Evolutionary conservation across 2,329 filamentous ascomycete genomes (phyloP).

Genomic region (Venturia asperata): DNA sequence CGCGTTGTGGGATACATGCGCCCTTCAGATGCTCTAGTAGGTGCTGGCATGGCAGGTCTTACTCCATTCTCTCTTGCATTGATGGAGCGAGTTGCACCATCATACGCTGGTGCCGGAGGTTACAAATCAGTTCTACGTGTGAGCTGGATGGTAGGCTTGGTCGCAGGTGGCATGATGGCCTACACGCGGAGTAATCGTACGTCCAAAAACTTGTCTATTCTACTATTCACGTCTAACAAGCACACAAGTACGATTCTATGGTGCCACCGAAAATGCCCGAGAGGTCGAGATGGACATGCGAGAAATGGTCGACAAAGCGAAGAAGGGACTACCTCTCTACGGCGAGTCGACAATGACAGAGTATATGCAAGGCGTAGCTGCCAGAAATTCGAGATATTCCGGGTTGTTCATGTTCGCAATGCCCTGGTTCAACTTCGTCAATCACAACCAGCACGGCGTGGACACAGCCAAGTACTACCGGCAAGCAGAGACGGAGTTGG

Average conservation of each 20-base stretch:
- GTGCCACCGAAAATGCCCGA: slow-evolving; percentile 82
- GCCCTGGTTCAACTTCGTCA: slow-evolving; percentile 98
- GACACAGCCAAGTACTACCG: slow-evolving; percentile 98
- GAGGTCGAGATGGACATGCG: slow-evolving; percentile 95
- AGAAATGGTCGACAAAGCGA: slow-evolving; percentile 96
- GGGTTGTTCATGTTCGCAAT: slow-evolving; percentile 76
- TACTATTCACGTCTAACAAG: slow-evolving; percentile 6
- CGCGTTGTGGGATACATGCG: slow-evolving; percentile 85
- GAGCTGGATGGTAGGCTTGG: slow-evolving; percentile 61
- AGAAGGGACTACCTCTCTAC: slow-evolving; percentile 83
- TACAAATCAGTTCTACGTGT: slow-evolving; percentile 80
- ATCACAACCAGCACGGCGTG: slow-evolving; percentile 87
- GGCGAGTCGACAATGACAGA: slow-evolving; percentile 70
- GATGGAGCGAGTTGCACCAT: slow-evolving; percentile 80
- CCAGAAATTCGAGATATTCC: slow-evolving; percentile 86
- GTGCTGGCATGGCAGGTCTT: slow-evolving; percentile 58
- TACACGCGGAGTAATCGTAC: slow-evolving; percentile 79
- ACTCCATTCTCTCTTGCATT: slow-evolving; percentile 67
- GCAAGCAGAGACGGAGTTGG: slow-evolving; percentile 88
- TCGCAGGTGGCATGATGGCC: slow-evolving; percentile 75
- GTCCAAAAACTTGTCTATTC: slow-evolving; percentile 32
- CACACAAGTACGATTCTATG: slow-evolving; percentile 83
- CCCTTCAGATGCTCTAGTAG: slow-evolving; percentile 71
- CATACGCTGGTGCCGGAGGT: slow-evolving; percentile 72
- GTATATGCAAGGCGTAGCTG: slow-evolving; percentile 89